phyloP scores from a whole-genome alignment of 1,284 basidiomycete genomes.

The Malassezia japonica region DNA sequence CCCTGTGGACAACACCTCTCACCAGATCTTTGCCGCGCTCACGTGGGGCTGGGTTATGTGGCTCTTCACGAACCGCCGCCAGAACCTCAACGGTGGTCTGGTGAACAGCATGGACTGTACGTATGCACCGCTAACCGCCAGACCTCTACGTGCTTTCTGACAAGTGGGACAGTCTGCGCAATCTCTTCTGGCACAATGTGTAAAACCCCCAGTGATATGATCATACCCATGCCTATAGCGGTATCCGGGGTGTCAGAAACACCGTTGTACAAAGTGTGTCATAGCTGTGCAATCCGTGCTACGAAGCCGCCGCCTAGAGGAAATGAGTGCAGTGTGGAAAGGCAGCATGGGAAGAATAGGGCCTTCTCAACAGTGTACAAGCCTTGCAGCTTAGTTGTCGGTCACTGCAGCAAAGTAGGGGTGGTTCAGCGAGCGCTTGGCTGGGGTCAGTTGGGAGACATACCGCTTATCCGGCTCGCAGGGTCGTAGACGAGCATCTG shows the following conservation, averaged over 20 bases:
- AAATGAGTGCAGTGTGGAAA: too few species aligned
- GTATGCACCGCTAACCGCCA: conserved; percentile 19
- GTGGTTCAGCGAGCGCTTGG: conserved; percentile 27
- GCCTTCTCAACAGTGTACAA: not conserved
- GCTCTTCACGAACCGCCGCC: conserved; percentile 73
- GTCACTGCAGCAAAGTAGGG: conserved; percentile 23
- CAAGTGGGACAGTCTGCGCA: conserved; percentile 44
- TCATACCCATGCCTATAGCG: not conserved
- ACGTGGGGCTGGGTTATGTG: conserved; percentile 98
- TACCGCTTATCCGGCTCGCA: conserved; percentile 64
- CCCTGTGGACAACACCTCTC: conserved; percentile 59
- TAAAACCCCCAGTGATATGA: conserved; percentile 17
- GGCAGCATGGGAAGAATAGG: too few species aligned
- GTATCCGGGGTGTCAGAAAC: not conserved
- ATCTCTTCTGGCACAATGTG: conserved; percentile 47
- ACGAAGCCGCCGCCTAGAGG: too few species aligned
- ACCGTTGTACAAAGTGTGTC: not conserved
- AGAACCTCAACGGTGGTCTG: conserved; percentile 87
- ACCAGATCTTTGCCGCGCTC: conserved; percentile 76
- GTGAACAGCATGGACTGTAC: conserved; percentile 52
- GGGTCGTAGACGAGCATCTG: conserved; percentile 86
- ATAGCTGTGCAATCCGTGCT: not conserved
- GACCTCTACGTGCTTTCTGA: conserved; percentile 46
- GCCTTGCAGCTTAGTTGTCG: not conserved
- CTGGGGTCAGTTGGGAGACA: conserved; percentile 53